These are phyloP conservation scores for Gliomastix tumulicola DNA, from an alignment of 2,329 filamentous ascomycete genomes.

Conservation along the genomic window DNA sequence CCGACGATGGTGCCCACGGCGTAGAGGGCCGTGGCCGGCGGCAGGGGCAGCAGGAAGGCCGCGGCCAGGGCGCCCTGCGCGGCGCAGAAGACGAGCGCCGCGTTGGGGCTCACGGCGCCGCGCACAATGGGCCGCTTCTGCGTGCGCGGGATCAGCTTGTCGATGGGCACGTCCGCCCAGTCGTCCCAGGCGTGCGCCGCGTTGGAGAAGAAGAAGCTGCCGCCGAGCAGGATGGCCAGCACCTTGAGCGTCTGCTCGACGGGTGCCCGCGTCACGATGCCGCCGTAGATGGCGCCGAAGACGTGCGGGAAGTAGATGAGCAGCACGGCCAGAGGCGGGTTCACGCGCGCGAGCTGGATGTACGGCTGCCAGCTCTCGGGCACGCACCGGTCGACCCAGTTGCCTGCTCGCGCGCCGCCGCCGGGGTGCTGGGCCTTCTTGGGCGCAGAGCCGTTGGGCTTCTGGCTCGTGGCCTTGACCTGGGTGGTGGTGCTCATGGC, in stretches of 20 bases:
- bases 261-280: not conserved
- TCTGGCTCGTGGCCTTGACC: no score
- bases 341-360: not conserved
- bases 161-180: slow-evolving; percentile 22
- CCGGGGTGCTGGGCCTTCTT: no score
- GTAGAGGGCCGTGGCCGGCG: slow-evolving; percentile 14
- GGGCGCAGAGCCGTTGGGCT: no score
- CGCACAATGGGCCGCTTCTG: slow-evolving; percentile 22
- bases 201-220: slow-evolving; percentile 22
- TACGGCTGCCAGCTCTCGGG: not conserved
- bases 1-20: slow-evolving; percentile 17
- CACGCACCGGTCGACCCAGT: slow-evolving; percentile 1
- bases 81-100: slow-evolving; percentile 19
- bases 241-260: not conserved
- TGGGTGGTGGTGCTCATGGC: no score
- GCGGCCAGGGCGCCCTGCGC: slow-evolving; percentile 16
- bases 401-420: no score
- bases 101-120: slow-evolving; percentile 17
- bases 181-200: slow-evolving; percentile 24
- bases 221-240: slow-evolving; percentile 3
- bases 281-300: slow-evolving; percentile 59
- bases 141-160: slow-evolving; percentile 19
- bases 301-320: slow-evolving; percentile 47
- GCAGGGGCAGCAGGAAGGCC: slow-evolving; percentile 5
- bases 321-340: not conserved